phyloP scores from a whole-genome alignment of 257 asterid species.

The Nicotiana paniculata region DNA sequence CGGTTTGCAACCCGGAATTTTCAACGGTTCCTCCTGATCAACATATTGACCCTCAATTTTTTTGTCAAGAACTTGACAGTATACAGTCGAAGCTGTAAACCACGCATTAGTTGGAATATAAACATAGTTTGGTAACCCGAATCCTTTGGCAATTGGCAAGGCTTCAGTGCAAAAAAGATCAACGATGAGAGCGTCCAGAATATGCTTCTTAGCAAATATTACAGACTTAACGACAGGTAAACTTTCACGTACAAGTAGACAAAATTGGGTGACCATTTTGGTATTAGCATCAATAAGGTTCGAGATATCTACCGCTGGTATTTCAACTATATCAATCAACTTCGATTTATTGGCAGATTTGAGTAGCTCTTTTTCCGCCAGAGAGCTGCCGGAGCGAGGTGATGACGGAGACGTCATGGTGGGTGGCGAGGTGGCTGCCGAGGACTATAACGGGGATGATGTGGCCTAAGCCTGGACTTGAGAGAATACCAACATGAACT shows the following conservation, averaged over 20 bases:
- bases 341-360: constrained; percentile 10
- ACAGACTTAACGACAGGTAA: constrained; percentile 35
- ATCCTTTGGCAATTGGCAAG: constrained; percentile 38
- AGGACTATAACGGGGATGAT: constrained; percentile 47
- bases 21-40: constrained; percentile 28
- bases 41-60: constrained; percentile 38
- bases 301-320: constrained; percentile 45
- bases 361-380: constrained; percentile 30
- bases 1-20: constrained; percentile 60
- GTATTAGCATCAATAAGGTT: constrained; percentile 35
- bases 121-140: constrained; percentile 42
- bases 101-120: constrained; percentile 40
- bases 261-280: constrained; percentile 27
- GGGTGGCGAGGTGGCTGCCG: constrained; percentile 48
- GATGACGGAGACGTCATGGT: constrained; percentile 33
- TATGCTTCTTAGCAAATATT: constrained; percentile 31
- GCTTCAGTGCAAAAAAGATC: constrained; percentile 48
- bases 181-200: constrained; percentile 46
- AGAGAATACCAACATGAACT: constrained; percentile 40
- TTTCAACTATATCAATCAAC: constrained; percentile 18
- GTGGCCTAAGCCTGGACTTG: constrained; percentile 78
- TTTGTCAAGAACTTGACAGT: constrained; percentile 47
- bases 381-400: constrained; percentile 17
- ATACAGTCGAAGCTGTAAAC: constrained; percentile 33
- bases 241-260: constrained; percentile 38